Evolutionary conservation across 2,329 filamentous ascomycete genomes (phyloP), one percentile per base, ranked within the genome.

Genomic region (Xylaria sp.): DNA sequence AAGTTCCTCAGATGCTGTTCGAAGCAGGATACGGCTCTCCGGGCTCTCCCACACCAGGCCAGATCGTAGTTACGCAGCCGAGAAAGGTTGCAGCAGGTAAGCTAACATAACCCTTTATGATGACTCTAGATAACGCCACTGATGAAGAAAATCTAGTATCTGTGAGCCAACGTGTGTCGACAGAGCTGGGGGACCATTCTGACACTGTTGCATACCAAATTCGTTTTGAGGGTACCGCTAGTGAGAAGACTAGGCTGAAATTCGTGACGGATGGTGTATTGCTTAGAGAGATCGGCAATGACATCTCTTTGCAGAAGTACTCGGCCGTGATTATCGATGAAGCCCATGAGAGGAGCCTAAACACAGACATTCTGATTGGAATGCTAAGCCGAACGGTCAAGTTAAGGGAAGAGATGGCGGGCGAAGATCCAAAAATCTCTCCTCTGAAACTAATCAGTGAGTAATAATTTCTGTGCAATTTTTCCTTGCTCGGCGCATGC

Each of bases 241-340:
- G 90, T 58, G 85, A 90, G 33, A 91, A 94, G 62, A 99, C 96
- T 0, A 92, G 93, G 6, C 89, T 99, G 79, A 99, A 99, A 79
- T 99, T 98, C 82, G 98, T 99, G 94, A 99, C 96, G 0, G 96
- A 99, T 80, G 96, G 96, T 86, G 94, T 99, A 33, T 84, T 99
- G 68, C 86, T 99, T 10, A 91, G 96, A 66, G 96, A 99, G 80
- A 91, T 98, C 63, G 91, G 93, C 0, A 91, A 96, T 72, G 96
- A 99, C 78, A 94, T 98, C 76, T 87, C 93, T 0, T 82, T 99
- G 54, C 89, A 87, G 59, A 97, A 97, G 75, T 99, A 99, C 80
- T 98, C 95, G 0, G 92, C 92, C 15, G 92, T 99, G 62, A 89
- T 99, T 58, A 95, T 99, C 69, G 96, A 99, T 76, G 96, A 99